A percentile compares a stretch with the other conserved stretches of the same genome.
Evolutionary conservation across 2,329 filamentous ascomycete genomes (phyloP).

Genomic region (Colletotrichum viniferum): DNA sequence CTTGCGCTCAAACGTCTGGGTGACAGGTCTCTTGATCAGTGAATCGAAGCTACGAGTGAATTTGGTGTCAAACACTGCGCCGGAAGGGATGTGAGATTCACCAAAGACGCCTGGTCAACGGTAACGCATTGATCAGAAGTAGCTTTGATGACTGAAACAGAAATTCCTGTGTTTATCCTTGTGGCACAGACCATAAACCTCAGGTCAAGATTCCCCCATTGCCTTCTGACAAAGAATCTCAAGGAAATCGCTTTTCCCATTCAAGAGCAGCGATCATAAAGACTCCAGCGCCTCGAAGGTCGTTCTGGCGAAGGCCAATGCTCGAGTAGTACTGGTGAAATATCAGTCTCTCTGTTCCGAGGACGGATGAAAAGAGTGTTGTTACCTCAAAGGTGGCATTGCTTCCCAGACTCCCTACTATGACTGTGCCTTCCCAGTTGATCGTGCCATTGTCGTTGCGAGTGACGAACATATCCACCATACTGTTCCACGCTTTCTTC

Average conservation of each 20-base stretch:
- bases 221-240: background rate
- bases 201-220: background rate
- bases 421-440: slow-evolving; percentile 55
- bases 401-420: slow-evolving; percentile 54
- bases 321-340: slow-evolving; percentile 28
- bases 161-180: background rate
- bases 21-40: background rate
- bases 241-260: slow-evolving; percentile 25
- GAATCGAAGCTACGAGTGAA: background rate
- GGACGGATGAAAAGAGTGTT: background rate
- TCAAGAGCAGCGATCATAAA: slow-evolving; percentile 32
- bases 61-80: background rate
- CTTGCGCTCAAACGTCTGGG: fast-evolving
- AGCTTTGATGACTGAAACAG: background rate
- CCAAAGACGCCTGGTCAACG: background rate
- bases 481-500: slow-evolving; percentile 32
- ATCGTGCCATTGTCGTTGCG: slow-evolving; percentile 51
- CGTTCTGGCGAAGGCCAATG: slow-evolving; percentile 29
- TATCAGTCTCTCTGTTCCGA: background rate
- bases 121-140: background rate
- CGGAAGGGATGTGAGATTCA: background rate
- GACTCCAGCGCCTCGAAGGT: slow-evolving; percentile 32
- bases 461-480: slow-evolving; percentile 50
- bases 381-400: slow-evolving; percentile 54
- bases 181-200: background rate